Evolutionary conservation across 1,139 yeast species (phyloP).

Genomic region (Nakaseomyces glabratus): DNA sequence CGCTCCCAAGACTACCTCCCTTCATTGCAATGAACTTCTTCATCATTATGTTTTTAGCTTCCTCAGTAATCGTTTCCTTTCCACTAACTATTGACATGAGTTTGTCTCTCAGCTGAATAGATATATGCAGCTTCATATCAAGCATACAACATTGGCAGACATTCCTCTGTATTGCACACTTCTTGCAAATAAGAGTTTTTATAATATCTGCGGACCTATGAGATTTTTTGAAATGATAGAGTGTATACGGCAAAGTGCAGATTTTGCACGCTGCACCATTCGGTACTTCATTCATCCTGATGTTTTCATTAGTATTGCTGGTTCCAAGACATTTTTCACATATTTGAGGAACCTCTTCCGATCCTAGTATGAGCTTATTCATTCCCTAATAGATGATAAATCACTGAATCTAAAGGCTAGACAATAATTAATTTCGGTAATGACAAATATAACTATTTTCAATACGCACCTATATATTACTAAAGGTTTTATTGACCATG

Average conservation of each 20-base stretch:
- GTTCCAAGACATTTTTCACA: conserved; percentile 69
- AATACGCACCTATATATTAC: too few relatives aligned
- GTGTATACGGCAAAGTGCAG: conserved; percentile 79
- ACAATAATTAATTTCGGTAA: too few relatives aligned
- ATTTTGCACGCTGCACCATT: conserved; percentile 69
- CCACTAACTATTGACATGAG: conserved; percentile 69
- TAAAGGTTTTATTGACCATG: too few relatives aligned
- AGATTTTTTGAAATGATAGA: conserved; percentile 58
- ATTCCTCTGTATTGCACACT: conserved; percentile 70
- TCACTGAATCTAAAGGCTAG: neutral
- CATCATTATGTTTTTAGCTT: conserved; percentile 41
- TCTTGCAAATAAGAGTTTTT: conserved; percentile 45
- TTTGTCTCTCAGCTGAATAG: conserved; percentile 70
- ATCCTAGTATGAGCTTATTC: neutral
- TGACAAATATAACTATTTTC: too few relatives aligned
- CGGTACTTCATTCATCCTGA: conserved; percentile 65
- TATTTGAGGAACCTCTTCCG: conserved; percentile 26
- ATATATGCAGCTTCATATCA: conserved; percentile 72
- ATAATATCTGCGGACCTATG: conserved; percentile 31
- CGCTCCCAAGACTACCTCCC: conserved; percentile 36
- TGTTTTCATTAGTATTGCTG: conserved; percentile 41
- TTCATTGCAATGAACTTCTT: conserved; percentile 46
- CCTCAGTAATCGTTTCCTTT: conserved; percentile 37
- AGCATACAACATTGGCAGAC: conserved; percentile 85
- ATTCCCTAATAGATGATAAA: neutral